These are phyloP conservation scores for Fraxinus nigra DNA, from an alignment of 305 asterid genomes.

Conservation along the genomic window DNA sequence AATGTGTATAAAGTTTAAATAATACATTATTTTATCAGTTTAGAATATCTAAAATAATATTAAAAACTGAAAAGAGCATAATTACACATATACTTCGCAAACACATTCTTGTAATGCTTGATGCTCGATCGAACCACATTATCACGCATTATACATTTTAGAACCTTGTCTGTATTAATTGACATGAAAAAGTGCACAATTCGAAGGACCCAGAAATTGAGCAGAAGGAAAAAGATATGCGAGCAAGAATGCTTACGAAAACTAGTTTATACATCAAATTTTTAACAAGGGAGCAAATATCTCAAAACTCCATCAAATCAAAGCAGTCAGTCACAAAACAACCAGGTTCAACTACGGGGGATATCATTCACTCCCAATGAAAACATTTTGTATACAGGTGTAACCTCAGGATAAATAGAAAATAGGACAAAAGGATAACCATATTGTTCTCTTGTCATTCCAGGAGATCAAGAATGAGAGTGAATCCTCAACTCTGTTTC, in stretches of 20 bases:
- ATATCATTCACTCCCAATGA: slow-evolving; percentile 1
- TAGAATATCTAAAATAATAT: too few relatives aligned
- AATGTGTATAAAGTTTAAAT: background rate
- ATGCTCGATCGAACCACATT: background rate
- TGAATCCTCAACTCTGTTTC: slow-evolving; percentile 16
- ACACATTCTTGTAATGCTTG: background rate
- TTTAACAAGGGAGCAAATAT: background rate
- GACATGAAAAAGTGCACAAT: background rate
- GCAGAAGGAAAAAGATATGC: background rate
- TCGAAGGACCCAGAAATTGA: background rate
- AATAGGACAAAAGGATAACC: background rate
- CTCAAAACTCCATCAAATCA: background rate
- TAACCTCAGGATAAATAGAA: slow-evolving; percentile 5
- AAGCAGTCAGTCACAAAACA: slow-evolving; percentile 2
- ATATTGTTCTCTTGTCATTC: background rate
- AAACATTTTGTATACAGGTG: slow-evolving; percentile 23
- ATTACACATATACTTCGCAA: too few relatives aligned
- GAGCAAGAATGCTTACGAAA: background rate
- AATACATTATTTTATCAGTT: background rate
- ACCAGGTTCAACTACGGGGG: slow-evolving; percentile 2
- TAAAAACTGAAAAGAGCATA: background rate
- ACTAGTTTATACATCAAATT: background rate
- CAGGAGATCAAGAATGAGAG: background rate
- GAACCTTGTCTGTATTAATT: background rate
- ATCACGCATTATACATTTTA: background rate